Conservation (phyloP, 2,329 filamentous ascomycete species). For the Aspergillus tanneri region DNA sequence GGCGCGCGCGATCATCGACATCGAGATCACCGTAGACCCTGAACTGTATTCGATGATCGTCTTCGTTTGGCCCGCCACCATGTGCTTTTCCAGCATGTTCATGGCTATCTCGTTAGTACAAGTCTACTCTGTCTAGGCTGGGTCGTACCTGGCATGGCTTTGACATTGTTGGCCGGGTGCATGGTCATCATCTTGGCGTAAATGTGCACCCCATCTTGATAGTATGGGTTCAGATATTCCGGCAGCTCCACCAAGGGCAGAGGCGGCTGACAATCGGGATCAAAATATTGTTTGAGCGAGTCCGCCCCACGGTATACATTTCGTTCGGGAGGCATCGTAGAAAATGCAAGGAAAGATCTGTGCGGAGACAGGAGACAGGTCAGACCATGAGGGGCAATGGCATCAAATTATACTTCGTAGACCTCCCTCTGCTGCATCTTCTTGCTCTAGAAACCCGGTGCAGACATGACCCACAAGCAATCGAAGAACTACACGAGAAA, state of each 20-base stretch:
- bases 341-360: not conserved
- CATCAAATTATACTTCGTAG: conserved; percentile 9
- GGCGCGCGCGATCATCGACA: conserved; percentile 56
- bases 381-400: conserved; percentile 7
- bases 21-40: conserved; percentile 62
- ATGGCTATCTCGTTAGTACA: conserved; percentile 38
- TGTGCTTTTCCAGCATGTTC: conserved; percentile 50
- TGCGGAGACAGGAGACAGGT: not conserved
- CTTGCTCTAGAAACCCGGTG: not conserved
- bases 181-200: conserved; percentile 67
- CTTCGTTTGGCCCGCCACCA: conserved; percentile 47
- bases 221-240: conserved; percentile 56
- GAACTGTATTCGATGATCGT: conserved; percentile 62
- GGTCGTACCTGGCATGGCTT: conserved; percentile 54
- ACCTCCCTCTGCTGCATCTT: conserved; percentile 7
- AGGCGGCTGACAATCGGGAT: conserved; percentile 58
- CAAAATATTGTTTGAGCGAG: conserved; percentile 58
- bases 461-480: conserved; percentile 1
- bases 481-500: not conserved
- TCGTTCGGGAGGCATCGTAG: conserved; percentile 33
- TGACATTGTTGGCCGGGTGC: conserved; percentile 65
- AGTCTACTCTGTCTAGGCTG: conserved; percentile 1
- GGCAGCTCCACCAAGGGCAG: conserved; percentile 63
- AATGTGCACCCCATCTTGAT: conserved; percentile 59
- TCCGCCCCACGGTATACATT: conserved; percentile 61